Evolutionary conservation across 2,329 filamentous ascomycete species (phyloP).

Genomic region (Alternaria postmessia): DNA sequence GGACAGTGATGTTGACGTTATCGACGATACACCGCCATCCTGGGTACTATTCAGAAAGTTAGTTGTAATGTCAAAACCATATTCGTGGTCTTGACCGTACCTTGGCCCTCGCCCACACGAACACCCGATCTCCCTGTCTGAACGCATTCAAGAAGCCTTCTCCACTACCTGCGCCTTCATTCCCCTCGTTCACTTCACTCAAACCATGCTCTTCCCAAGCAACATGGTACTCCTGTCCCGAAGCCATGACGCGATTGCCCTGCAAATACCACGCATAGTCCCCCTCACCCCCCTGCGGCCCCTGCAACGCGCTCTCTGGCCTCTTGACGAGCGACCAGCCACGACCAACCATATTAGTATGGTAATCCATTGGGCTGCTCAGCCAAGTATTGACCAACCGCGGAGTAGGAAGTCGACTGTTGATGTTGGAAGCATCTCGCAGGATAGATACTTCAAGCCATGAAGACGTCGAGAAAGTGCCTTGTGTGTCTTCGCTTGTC

Average conservation of each 20-base stretch:
- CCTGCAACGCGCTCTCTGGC: constrained; percentile 25
- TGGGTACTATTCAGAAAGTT: constrained; percentile 29
- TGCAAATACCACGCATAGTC: constrained; percentile 45
- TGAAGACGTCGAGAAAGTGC: constrained; percentile 40
- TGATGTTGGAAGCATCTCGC: constrained; percentile 19
- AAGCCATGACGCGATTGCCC: constrained; percentile 38
- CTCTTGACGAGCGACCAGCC: constrained; percentile 32
- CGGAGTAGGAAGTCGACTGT: constrained; percentile 9
- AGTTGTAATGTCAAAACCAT: constrained; percentile 2
- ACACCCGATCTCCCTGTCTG: constrained; percentile 35
- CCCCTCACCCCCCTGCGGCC: constrained; percentile 35
- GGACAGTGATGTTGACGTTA: constrained; percentile 27
- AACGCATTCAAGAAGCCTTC: constrained; percentile 38
- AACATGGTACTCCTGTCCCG: constrained; percentile 22
- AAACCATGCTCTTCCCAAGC: constrained; percentile 25
- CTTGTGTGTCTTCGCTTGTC: constrained; percentile 36
- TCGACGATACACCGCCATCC: constrained; percentile 42
- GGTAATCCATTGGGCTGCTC: constrained; percentile 12
- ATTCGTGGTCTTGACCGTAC: constrained; percentile 21
- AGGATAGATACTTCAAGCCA: constrained; percentile 47
- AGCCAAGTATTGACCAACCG: constrained; percentile 8
- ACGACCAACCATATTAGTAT: constrained; percentile 6
- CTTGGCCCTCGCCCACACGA: constrained; percentile 46
- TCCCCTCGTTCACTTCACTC: constrained; percentile 14
- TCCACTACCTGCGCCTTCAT: constrained; percentile 38